phyloP scores from a whole-genome alignment of 345 rosid species.

The Syzygium aromaticum region DNA sequence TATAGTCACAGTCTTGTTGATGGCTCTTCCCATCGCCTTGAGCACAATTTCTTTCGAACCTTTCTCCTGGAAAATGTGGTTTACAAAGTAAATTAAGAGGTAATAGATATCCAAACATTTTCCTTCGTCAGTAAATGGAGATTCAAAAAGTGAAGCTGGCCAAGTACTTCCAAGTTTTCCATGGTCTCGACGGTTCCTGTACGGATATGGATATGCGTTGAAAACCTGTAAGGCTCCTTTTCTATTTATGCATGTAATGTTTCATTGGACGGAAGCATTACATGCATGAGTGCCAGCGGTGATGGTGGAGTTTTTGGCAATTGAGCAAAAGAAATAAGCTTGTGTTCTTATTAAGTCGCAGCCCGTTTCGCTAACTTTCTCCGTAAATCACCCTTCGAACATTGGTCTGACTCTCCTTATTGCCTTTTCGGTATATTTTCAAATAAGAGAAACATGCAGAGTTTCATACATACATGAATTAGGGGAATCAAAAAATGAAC shows the following conservation, averaged over 20 bases:
- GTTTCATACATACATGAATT: not conserved
- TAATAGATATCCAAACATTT: not conserved
- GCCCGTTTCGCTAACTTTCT: not conserved
- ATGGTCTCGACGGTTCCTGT: not conserved
- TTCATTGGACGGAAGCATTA: not conserved
- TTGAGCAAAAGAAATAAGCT: not conserved
- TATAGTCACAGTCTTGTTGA: slow-evolving; percentile 85
- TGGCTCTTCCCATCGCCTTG: slow-evolving; percentile 99
- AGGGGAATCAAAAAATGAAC: not conserved
- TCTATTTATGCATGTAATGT: not conserved
- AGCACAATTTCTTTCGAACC: slow-evolving; percentile 66
- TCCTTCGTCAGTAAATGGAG: not conserved
- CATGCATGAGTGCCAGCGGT: not conserved
- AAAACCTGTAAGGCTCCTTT: not conserved
- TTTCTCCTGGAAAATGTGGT: slow-evolving; percentile 43
- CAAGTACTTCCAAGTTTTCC: not conserved
- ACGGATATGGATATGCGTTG: not conserved
- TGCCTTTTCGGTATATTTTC: not conserved
- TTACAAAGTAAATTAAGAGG: not conserved
- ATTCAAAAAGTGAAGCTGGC: not conserved
- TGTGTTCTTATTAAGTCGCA: not conserved
- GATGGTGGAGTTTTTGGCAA: not conserved
- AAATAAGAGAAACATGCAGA: not conserved
- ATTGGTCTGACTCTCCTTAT: not conserved
- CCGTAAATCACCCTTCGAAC: not conserved